Base-by-base conservation (phyloP, 768 basidiomycete species). In the Amanita pallidorosea region DNA sequence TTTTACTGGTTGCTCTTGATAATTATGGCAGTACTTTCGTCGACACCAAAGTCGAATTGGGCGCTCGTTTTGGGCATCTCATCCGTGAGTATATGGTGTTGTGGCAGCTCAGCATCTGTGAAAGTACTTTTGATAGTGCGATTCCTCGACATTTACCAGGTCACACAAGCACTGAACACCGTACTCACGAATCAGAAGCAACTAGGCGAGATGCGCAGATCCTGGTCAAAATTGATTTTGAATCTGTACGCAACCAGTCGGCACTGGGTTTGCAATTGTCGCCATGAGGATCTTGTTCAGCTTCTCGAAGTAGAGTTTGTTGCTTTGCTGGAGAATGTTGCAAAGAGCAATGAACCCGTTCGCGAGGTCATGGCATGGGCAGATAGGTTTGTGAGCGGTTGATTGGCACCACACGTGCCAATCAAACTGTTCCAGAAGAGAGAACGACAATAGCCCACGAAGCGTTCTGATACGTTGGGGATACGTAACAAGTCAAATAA, bases 191-290 rank as follows among this genome's bases (percentile, higher is more conserved):
- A 88, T 64, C 85, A 81, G 65, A 89, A 89, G 63, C 88, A 90
- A 61, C 74, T 91, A 53, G 63, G 72, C 4, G 89, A 92, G 55
- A 91, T 93, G 88, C 83, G 84, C 45, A 76, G 83, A 51, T 88
- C 90, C 20, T 93, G 91, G 89, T 73, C 77, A 54, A 87, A 65
- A 80, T 93, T 40, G 88, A 93, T 62, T 92, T 93, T 57, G 88
- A 92, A 63, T 88, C 87, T 25, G 88, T 93, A 50, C 79, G 89
- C 54, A 92, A 93, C 60, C 90, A 93, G 61, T 88, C 87, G n/a
- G 90, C 90, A 15, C 70, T 93, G 59, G n/a, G 90, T 92, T 25
- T 91, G 89, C 75, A 91, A 92, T 61, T 92, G 90, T 64, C 84
- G 90, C 45, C 88, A 91, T 57, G 90, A 91, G 65, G 88, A 91